These are phyloP conservation scores for Candida michaelii DNA, from an alignment of 805 yeast genomes.

Conservation along the genomic window DNA sequence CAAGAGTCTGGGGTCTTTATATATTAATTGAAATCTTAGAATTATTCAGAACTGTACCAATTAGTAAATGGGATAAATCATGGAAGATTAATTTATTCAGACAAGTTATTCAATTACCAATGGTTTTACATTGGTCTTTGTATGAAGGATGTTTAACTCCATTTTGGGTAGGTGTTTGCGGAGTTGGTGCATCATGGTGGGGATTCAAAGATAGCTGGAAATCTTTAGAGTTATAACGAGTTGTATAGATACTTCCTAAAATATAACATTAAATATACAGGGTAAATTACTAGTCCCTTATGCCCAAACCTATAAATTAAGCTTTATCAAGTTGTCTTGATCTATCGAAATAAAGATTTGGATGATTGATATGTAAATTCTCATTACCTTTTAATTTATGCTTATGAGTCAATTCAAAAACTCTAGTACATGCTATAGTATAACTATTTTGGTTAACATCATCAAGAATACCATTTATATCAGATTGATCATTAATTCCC, in stretches of 20 bases:
- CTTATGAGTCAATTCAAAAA: constrained; percentile 70
- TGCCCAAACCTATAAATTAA: too few species aligned
- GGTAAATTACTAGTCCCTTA: background rate
- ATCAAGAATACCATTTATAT: constrained; percentile 61
- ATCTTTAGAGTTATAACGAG: constrained; percentile 32
- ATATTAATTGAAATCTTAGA: constrained; percentile 39
- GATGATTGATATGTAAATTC: constrained; percentile 72
- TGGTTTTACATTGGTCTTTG: constrained; percentile 46
- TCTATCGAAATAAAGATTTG: constrained; percentile 84
- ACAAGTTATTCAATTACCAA: constrained; percentile 40
- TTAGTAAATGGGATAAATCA: constrained; percentile 31
- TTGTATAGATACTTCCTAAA: constrained; percentile 2
- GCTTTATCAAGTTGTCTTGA: constrained; percentile 54
- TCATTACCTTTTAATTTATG: constrained; percentile 43
- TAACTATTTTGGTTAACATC: constrained; percentile 68
- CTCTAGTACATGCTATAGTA: constrained; percentile 86
- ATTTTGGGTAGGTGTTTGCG: constrained; percentile 49
- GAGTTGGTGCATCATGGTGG: constrained; percentile 45
- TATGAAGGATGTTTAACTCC: constrained; percentile 45
- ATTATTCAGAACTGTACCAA: constrained; percentile 40
- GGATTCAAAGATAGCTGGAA: constrained; percentile 36
- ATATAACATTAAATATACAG: constrained; percentile 5
- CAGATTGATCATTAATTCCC: constrained; percentile 62
- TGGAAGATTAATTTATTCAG: constrained; percentile 39
- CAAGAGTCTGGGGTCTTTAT: constrained; percentile 46